Evolutionary conservation across 2,329 filamentous ascomycete genomes (phyloP), one percentile per base, ranked within the genome.

Genomic region (Cercospora zeae-maydis): DNA sequence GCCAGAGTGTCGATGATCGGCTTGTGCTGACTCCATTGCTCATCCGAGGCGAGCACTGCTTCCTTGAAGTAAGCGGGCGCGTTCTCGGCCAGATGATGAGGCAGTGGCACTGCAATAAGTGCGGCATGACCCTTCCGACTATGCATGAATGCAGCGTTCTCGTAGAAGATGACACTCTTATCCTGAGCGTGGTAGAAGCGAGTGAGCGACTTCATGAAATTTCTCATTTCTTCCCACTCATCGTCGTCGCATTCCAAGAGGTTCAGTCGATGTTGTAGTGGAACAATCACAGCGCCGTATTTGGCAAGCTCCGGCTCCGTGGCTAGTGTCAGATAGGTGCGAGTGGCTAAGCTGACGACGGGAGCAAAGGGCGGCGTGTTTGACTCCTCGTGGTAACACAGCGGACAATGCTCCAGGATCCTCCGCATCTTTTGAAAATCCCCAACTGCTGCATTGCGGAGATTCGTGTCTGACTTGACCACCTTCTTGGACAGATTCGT

Each of bases 231-330:
- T 74, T 99, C 95, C 96, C 96, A 99, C 75, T 99, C 95, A 74
- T 99, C 95, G 73, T 99, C 93, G 76, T 98, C 93, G 76, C 95
- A 99, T 76, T 97, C 93, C n/a, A 99, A 81, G 0, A 99, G 85
- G 75, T 98, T 99, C 24, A 83, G 87, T 58, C 88, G 88, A 75
- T 99, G 95, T 69, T 92, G 86, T 21, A 95, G 86, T 5, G 95
- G 95, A 2, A 93, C 92, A 65, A 99, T 95, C 62, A 95, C 88
- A 6, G 93, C 91, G 54, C 92, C 89, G 51, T 91, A 91, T 55
- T 90, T 84, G 68, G 86, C 90, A 47, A 99, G 80, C 73, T 98
- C 93, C 0, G 95, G 96, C 69, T 93, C 88, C 0, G 95, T 96
- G 9, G 93, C 88, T 1, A 99, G 83, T 0, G 95, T 97, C 51